A percentile compares a stretch with the other conserved stretches of the same genome.
These are phyloP conservation scores for Suillus discolor DNA, from an alignment of 768 basidiomycete species.

Conservation along the genomic window DNA sequence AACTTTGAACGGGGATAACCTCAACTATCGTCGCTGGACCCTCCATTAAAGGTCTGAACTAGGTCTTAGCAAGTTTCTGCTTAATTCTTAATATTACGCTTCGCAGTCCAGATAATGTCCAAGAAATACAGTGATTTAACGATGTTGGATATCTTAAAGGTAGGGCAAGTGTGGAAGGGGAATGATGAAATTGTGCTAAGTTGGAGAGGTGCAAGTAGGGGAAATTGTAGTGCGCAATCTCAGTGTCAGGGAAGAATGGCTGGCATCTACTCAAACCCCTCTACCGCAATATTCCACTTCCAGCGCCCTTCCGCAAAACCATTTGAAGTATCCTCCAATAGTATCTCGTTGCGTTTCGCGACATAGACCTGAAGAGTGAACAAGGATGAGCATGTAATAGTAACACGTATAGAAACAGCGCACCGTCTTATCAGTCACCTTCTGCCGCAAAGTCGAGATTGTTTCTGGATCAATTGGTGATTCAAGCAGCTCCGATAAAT, in stretches of 20 bases:
- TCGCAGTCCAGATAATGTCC: background rate
- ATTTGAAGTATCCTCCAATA: conserved; percentile 91
- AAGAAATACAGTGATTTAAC: conserved; percentile 7
- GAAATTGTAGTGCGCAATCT: background rate
- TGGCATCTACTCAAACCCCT: conserved; percentile 60
- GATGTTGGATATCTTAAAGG: background rate
- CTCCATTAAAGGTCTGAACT: background rate
- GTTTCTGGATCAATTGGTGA: conserved; percentile 85
- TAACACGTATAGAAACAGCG: conserved; percentile 21
- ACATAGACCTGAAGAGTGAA: conserved; percentile 70
- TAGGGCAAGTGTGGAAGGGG: conserved; percentile 4
- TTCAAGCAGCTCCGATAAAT: conserved; percentile 90
- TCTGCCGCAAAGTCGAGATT: conserved; percentile 81
- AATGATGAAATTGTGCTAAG: background rate
- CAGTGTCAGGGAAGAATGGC: background rate
- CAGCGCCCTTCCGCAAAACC: conserved; percentile 88
- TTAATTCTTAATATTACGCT: background rate
- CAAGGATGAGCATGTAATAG: background rate
- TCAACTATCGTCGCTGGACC: no score
- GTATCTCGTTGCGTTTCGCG: conserved; percentile 94
- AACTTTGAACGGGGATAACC: no score
- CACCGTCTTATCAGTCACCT: conserved; percentile 95
- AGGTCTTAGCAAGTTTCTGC: background rate
- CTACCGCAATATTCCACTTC: conserved; percentile 75
- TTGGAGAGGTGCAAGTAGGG: background rate